Base-by-base conservation (phyloP, 805 yeast species). In the Kuraishia molischiana region DNA sequence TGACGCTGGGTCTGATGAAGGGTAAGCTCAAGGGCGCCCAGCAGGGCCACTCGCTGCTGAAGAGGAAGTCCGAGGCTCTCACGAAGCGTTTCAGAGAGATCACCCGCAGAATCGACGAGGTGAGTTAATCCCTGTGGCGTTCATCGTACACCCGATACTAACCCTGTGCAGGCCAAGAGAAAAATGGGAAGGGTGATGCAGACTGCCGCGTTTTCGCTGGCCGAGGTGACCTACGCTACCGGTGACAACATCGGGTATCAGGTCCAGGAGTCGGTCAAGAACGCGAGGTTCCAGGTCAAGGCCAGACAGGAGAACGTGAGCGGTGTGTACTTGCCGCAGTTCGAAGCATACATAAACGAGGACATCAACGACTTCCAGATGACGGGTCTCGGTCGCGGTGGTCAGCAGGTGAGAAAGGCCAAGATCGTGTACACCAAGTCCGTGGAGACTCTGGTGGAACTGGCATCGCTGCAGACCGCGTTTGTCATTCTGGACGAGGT, bases 161-260 rank as follows among this genome's bases (percentile, higher is more conserved):
- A 40, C 41, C 10, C 20, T 9, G 13, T 24, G 14, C 34, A 59
- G 56, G 80, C 97, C 32, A 90, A 90, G 64, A 76, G 90, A 50
- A 92, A 90, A 67, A 90, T 92, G 97, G 98, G 97, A 36, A 72
- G 90, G 46, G 95, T 90, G 32, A 90, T 90, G 97, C 97, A 92
- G 58, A 84, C 95, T 0, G 98, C 98, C 2, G 94, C 97, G 1
- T 90, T 90, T 59, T 89, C 97, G 5, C 71, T 90, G 50, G 97
- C 97, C 3, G 98, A 90, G 59, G 97, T 90, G 34, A 81, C 92
- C 34, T 92, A 92, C 55, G 98, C 98, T 19, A 90, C 97, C 2
- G 97, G 97, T 41, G 96, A 87, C 53, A 86, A 86, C 62, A 86
- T 90, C 49, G 85, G 87, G 19, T 90, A 86, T 59, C 97, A 92